phyloP scores from a whole-genome alignment of 441 rosid species.

The Macaranga tanarius region DNA sequence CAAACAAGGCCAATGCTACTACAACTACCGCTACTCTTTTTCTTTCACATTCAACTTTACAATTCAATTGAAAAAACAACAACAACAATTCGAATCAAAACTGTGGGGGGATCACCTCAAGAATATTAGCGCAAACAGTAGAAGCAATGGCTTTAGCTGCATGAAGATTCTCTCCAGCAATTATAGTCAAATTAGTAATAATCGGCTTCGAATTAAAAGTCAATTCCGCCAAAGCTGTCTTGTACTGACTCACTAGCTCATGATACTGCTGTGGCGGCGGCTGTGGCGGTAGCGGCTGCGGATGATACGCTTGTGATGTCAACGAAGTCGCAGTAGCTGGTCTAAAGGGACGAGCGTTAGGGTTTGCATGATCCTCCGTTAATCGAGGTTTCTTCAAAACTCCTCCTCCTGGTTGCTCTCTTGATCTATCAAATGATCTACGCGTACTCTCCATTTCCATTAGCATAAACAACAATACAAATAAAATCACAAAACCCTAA shows the following conservation, averaged over 20 bases:
- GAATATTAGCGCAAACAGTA: constrained; percentile 76
- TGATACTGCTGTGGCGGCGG: constrained; percentile 49
- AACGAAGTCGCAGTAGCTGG: constrained; percentile 21
- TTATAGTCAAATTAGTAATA: constrained; percentile 89
- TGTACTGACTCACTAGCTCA: constrained; percentile 93
- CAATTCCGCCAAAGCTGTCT: constrained; percentile 84
- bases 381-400: constrained; percentile 66
- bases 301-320: constrained; percentile 43
- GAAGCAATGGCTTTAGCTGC: constrained; percentile 79
- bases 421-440: constrained; percentile 77
- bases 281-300: constrained; percentile 67
- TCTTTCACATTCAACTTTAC: constrained; percentile 25
- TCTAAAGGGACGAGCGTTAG: constrained; percentile 39
- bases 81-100: constrained; percentile 29
- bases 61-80: constrained; percentile 31
- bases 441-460: constrained; percentile 77
- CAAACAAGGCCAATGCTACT: background rate
- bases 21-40: background rate
- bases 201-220: constrained; percentile 98
- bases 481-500: constrained; percentile 21
- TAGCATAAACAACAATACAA: constrained; percentile 17
- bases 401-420: constrained; percentile 41
- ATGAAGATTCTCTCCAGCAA: constrained; percentile 89
- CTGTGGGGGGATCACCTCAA: constrained; percentile 85
- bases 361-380: constrained; percentile 41